Conservation (phyloP, 1,284 basidiomycete genomes). For the Agroathelia rolfsii region DNA sequence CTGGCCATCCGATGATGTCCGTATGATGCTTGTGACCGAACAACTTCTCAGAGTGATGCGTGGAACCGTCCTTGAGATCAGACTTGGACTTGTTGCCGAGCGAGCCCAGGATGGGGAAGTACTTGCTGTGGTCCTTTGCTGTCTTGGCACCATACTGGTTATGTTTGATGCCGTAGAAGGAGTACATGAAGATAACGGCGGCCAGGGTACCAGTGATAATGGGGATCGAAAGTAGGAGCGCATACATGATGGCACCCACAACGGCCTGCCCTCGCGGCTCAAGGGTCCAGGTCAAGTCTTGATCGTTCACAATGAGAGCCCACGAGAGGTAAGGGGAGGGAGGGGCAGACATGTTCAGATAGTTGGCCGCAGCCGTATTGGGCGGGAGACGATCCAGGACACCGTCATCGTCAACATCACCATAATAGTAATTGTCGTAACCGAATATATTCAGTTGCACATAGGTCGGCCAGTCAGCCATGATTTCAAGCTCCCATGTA, state of each 20-base stretch:
- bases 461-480: conserved; percentile 80
- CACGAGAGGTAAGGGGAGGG: conserved; percentile 76
- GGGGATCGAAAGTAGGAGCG: conserved; percentile 71
- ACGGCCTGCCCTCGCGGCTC: conserved; percentile 73
- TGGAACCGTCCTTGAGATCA: conserved; percentile 44
- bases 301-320: conserved; percentile 73
- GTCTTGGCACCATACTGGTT: conserved; percentile 83
- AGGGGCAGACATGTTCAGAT: conserved; percentile 81
- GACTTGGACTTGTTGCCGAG: conserved; percentile 56
- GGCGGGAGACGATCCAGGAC: conserved; percentile 83
- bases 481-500: conserved; percentile 74
- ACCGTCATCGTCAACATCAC: conserved; percentile 79
- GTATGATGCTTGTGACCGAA: conserved; percentile 45
- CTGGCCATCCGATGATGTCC: conserved; percentile 86
- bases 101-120: conserved; percentile 67
- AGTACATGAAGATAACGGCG: conserved; percentile 84
- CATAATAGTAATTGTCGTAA: conserved; percentile 85
- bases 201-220: conserved; percentile 76
- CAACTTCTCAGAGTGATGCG: conserved; percentile 52
- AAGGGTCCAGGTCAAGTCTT: conserved; percentile 66
- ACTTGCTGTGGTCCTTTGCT: conserved; percentile 51
- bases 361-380: conserved; percentile 78
- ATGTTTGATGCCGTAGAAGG: conserved; percentile 90
- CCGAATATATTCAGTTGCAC: conserved; percentile 84
- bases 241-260: conserved; percentile 79